A percentile compares a stretch with the other conserved stretches of the same genome.
Conservation (phyloP, 805 yeast genomes). For the Diddensiella caesifluorescens region DNA sequence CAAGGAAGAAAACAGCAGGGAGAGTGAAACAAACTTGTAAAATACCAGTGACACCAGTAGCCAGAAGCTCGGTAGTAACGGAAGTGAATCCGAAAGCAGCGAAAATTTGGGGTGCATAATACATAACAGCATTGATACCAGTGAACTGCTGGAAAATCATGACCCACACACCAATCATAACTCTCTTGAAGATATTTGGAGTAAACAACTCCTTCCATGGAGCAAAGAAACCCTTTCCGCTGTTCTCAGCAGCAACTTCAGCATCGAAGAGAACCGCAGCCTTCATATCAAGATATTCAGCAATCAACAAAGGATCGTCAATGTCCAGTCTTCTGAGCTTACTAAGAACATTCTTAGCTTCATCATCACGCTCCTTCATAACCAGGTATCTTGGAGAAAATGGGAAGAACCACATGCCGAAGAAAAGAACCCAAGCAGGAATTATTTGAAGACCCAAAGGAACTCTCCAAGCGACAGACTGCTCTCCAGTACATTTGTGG, state of each 20-base stretch:
- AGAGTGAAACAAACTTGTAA: slow-evolving; percentile 46
- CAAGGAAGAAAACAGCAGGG: slow-evolving; percentile 51
- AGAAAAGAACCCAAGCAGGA: slow-evolving; percentile 41
- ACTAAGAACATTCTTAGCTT: slow-evolving; percentile 22
- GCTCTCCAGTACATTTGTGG: slow-evolving; percentile 20
- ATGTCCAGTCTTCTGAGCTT: slow-evolving; percentile 19
- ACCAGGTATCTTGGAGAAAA: slow-evolving; percentile 41
- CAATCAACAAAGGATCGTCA: slow-evolving; percentile 36
- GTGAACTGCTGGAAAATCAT: slow-evolving; percentile 60
- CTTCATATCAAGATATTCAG: slow-evolving; percentile 41
- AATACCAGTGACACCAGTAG: slow-evolving; percentile 42
- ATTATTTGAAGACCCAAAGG: slow-evolving; percentile 47
- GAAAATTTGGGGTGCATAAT: slow-evolving; percentile 63
- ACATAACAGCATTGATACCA: slow-evolving; percentile 68
- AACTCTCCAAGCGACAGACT: slow-evolving; percentile 32
- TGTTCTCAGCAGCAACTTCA: slow-evolving; percentile 19
- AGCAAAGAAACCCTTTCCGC: slow-evolving; percentile 20
- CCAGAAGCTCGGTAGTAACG: slow-evolving; percentile 39
- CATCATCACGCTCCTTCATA: slow-evolving; percentile 31
- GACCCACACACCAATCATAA: slow-evolving; percentile 47
- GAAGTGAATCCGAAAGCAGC: slow-evolving; percentile 46
- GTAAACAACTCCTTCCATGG: slow-evolving; percentile 41
- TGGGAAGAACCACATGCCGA: slow-evolving; percentile 42
- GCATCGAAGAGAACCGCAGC: slow-evolving; percentile 35
- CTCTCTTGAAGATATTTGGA: slow-evolving; percentile 38